Base-by-base conservation (phyloP, 2,329 filamentous ascomycete species). In the Calonectria pauciramosa region DNA sequence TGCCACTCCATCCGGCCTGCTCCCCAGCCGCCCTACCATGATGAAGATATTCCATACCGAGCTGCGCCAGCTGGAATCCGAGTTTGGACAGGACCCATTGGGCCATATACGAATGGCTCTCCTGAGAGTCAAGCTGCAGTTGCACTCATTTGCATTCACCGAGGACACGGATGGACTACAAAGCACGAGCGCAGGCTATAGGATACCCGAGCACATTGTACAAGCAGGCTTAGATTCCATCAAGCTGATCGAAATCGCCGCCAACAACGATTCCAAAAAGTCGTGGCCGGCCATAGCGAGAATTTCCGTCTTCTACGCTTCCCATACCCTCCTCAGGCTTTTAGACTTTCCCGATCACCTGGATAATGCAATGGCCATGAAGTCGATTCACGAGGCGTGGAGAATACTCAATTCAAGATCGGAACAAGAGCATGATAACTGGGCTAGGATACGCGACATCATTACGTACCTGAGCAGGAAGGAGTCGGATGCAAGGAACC, bases 1-100 rank as follows among this genome's bases (percentile, higher is more conserved):
- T 28, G 32, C 34, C 23, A 68, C 65, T 13, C 32, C 26, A 20
- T 68, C 65, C 8, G 65, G 65, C 16, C 65, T 68, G 23, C 65
- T 68, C 1, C 65, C 65, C 10, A 49, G 65, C 16, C 41, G 49
- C 3, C 34, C 51, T 9, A 49, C 32, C 9, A 68, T 68, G 65
- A 68, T 68, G 49, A 68, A 68, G 32, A 54, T 68, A 54, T 68
- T 68, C 30, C 47, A 54, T 20, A 44, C 38, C 4, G 49, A 54
- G 34, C 23, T 68, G n/a, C 65, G 44, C 44, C 32, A 68, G 30
- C n/a, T 68, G 4, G 65, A 68, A 26, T 23, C 47, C 4, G 38
- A 54, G 30, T 68, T 68, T 36, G 65, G 32, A 1, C 65, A 65
- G 26, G 38, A 44, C 4, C 38, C 41, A 16, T 49, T 41, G 10